These are phyloP conservation scores for Pseudocercospora pini-densiflorae DNA, from an alignment of 2,329 filamentous ascomycete genomes.

Conservation along the genomic window DNA sequence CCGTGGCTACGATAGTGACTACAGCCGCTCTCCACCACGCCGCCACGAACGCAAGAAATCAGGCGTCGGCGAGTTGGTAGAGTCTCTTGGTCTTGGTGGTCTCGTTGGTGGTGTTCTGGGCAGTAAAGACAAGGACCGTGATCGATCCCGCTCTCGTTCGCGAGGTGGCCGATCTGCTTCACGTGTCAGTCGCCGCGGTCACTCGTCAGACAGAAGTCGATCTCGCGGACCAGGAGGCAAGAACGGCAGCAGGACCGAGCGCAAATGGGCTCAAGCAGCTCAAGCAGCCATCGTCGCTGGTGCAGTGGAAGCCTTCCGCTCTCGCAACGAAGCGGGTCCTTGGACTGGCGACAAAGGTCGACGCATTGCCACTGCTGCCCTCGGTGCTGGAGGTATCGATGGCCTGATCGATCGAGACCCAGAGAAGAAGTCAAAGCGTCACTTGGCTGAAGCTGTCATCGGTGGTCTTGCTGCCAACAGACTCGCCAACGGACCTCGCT, in stretches of 20 bases:
- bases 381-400: slow-evolving; percentile 85
- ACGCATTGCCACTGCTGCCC: slow-evolving; percentile 84
- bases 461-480: slow-evolving; percentile 87
- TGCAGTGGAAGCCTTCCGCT: slow-evolving; percentile 88
- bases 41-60: slow-evolving; percentile 56
- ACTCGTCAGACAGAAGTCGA: slow-evolving; percentile 51
- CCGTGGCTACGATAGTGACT: slow-evolving; percentile 51
- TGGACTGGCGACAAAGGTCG: slow-evolving; percentile 94
- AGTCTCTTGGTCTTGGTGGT: slow-evolving; percentile 62
- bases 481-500: slow-evolving; percentile 78
- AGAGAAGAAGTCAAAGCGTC: slow-evolving; percentile 75
- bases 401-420: slow-evolving; percentile 70
- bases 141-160: slow-evolving; percentile 67
- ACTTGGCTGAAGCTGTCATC: slow-evolving; percentile 83
- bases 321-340: slow-evolving; percentile 83
- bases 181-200: slow-evolving; percentile 54
- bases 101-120: slow-evolving; percentile 56
- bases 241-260: slow-evolving; percentile 65
- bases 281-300: slow-evolving; percentile 90
- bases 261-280: slow-evolving; percentile 72
- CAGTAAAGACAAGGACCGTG: slow-evolving; percentile 64
- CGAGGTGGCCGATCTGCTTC: slow-evolving; percentile 48
- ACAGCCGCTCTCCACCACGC: slow-evolving; percentile 45
- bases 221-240: slow-evolving; percentile 48
- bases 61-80: slow-evolving; percentile 65